These are phyloP conservation scores for Zizania latifolia DNA, from an alignment of 176 grass and related monocot species.

Conservation along the genomic window DNA sequence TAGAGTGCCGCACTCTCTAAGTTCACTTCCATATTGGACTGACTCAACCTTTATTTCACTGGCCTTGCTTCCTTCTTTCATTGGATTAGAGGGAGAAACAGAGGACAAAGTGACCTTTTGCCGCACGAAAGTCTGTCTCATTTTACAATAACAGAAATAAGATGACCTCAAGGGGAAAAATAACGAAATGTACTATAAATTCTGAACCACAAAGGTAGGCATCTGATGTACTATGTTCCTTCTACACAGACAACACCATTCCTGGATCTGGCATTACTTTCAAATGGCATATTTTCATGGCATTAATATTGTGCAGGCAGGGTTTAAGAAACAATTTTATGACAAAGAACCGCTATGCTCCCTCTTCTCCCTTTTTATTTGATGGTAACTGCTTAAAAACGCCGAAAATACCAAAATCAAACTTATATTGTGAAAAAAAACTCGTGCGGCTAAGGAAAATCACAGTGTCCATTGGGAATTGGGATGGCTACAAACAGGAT, in stretches of 20 bases:
- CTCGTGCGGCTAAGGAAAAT: background rate
- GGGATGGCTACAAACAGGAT: background rate
- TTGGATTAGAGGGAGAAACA: slow-evolving; percentile 44
- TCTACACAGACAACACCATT: slow-evolving; percentile 8
- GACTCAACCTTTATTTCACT: slow-evolving; percentile 44
- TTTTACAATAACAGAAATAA: slow-evolving; percentile 47
- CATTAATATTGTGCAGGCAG: background rate
- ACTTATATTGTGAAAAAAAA: background rate
- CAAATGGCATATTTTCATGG: background rate
- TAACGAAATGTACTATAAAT: slow-evolving; percentile 6
- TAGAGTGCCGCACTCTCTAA: slow-evolving; percentile 51
- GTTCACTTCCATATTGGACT: slow-evolving; percentile 51
- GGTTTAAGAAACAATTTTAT: background rate
- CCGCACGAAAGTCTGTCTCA: slow-evolving; percentile 92
- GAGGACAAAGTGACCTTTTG: slow-evolving; percentile 79
- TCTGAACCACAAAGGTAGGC: background rate
- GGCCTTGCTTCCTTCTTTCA: slow-evolving; percentile 49
- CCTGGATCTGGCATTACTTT: background rate
- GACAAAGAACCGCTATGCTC: background rate
- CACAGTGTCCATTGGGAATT: background rate
- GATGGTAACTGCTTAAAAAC: background rate
- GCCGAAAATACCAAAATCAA: background rate
- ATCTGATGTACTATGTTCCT: background rate
- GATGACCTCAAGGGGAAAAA: slow-evolving; percentile 15
- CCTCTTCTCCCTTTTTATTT: background rate